Conservation (phyloP, 176 grass and related monocot species). For the Oryza meridionalis region DNA sequence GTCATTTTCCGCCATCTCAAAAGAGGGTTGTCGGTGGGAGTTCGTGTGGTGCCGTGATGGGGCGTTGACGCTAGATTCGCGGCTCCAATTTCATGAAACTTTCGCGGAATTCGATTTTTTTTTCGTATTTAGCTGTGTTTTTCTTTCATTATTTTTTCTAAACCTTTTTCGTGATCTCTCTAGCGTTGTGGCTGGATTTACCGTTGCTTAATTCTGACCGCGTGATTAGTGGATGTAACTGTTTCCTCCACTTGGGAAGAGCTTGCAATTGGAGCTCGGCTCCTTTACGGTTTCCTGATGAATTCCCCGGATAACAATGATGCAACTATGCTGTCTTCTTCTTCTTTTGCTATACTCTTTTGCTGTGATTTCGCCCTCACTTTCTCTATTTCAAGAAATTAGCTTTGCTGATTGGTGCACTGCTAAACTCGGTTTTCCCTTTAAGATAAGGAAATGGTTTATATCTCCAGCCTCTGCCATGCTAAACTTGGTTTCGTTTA, state of each 20-base stretch:
- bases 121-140: background rate
- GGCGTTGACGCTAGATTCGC: conserved; percentile 38
- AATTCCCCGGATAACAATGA: background rate
- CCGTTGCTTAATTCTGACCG: background rate
- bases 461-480: no score
- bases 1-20: background rate
- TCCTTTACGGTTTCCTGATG: background rate
- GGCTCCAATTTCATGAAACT: background rate
- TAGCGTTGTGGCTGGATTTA: background rate
- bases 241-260: background rate
- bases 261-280: background rate
- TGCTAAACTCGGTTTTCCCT: no score
- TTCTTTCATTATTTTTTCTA: background rate
- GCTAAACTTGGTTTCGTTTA: no score
- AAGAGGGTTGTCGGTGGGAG: conserved; percentile 38
- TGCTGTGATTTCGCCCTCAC: background rate
- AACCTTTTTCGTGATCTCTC: conserved; percentile 24
- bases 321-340: background rate
- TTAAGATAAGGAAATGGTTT: no score
- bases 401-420: background rate
- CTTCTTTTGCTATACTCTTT: no score
- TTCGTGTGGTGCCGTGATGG: background rate
- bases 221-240: background rate
- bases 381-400: background rate
- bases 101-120: background rate